Evolutionary conservation across 2,329 filamentous ascomycete species (phyloP), one percentile per base, ranked within the genome.

Genomic region (Pestalotiopsis sp.): DNA sequence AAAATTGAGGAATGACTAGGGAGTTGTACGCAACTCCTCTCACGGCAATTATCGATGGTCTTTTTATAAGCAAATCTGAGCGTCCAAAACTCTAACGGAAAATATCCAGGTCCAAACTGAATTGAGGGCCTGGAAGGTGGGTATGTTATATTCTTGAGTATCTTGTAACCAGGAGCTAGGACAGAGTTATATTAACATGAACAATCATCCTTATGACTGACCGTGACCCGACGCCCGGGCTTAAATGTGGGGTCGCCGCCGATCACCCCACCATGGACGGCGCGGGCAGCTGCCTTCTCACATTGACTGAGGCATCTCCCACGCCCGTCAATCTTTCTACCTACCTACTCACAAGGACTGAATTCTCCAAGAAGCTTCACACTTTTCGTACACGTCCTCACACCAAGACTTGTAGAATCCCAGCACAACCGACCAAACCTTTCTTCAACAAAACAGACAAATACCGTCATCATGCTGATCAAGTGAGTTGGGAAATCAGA

Each of bases 401-500:
- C 44, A 52, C 6, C 3, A 52, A 26, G 2, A 2, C 30, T 58
- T 44, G 4, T 17, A 38, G 30, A 1, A n/a, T 1, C 26, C 22
- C 9, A 44, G 63, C 52, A 24, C 39, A 66, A 52, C 13, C 9
- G 44, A 17, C 44, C 17, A n/a, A 22, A 52, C 20, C 14, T 17
- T n/a, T 52, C 44, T 24, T 26, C 44, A 26, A 63, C 38, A 17
- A n/a, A 26, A 52, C 35, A 20, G 56, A 26, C 55, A 17, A 20
- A 57, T 5, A 61, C 71, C 70, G 69, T 22, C 78, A 81, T 72
- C 68, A 83, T 83, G 81, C 77, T 82, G 74, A 87, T 88, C 83
- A 88, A 88, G 85, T 87, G 72, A 65, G 81, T 72, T 11, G 24
- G 10, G 24, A 11, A 14, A 11, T n/a, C 39, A 35, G 14, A 35